Evolutionary conservation across 2,329 filamentous ascomycete species (phyloP), one percentile per base, ranked within the genome.

Genomic region (Laburnicola sp.): DNA sequence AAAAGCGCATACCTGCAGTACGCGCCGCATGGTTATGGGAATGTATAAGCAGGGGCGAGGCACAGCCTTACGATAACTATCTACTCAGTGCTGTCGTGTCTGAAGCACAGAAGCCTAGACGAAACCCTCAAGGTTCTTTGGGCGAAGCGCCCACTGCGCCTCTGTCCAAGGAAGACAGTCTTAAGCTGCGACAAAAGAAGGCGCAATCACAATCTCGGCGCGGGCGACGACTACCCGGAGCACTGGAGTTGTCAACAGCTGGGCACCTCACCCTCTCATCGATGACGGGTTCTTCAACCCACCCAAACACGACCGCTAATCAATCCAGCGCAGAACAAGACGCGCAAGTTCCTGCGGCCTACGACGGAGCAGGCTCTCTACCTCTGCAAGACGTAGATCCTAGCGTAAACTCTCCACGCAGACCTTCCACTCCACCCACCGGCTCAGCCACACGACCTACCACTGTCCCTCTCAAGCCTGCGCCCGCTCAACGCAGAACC

Each of bases 1-100:
- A 86, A 61, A 89, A 89, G 79, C 81, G 81, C 3, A 87, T 97
- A 8, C 89, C 91, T 2, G 84, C 93, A n/a, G 88, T 97, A 8
- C 82, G 82, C 6, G 83, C 84, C 16, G 83, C 87, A 22, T 99
- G 94, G 94, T 78, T 99, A 2, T 94, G 89, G 86, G 82, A 86
- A 45, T 94, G 88, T 58, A 85, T 97, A 44, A 78, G 80, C 46
- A 70, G 66, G 39, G 63, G 82, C 27, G 70, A 76, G 47, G 76
- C 74, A 60, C 75, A 81, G 49, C 64, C 78, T 8, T 80, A 79
- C 43, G 71, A 75, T 22, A 69, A 75, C 27, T 83, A 70, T 44
- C 50, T 65, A 23, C 49, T 73, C 23, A 66, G 60, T 22, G 51
- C 55, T 4, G 27, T 45, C 37, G 43, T 48, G 27, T 52, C 58